These are phyloP conservation scores for Graphilbum fragrans DNA, from an alignment of 2,329 filamentous ascomycete genomes.

Conservation along the genomic window DNA sequence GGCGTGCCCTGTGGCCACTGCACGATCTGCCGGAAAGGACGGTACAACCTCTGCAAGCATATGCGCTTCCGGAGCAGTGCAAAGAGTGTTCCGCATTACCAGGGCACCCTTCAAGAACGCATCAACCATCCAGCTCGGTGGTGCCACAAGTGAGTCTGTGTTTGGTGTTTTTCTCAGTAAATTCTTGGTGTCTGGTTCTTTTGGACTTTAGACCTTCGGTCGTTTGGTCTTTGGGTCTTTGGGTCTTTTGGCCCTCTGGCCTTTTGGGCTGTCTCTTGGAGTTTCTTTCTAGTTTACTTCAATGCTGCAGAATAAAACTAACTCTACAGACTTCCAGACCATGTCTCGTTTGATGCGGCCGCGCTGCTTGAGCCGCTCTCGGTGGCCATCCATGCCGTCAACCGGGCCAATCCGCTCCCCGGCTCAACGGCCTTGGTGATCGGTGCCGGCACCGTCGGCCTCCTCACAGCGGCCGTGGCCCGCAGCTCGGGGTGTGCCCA, in stretches of 20 bases:
- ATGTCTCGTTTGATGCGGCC: slow-evolving; percentile 45
- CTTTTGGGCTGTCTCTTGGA: not conserved
- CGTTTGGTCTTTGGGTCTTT: not conserved
- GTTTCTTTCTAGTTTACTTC: not conserved
- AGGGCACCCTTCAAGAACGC: slow-evolving; percentile 48
- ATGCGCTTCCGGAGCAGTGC: slow-evolving; percentile 51
- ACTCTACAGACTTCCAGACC: slow-evolving; percentile 37
- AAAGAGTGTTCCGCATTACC: slow-evolving; percentile 51
- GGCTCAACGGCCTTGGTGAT: slow-evolving; percentile 49
- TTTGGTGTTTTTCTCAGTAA: too few species aligned
- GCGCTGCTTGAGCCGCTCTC: slow-evolving; percentile 50
- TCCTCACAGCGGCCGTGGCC: slow-evolving; percentile 51
- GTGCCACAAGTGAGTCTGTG: slow-evolving; percentile 44
- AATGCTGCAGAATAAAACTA: too few species aligned
- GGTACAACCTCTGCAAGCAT: slow-evolving; percentile 50
- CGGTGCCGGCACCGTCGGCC: slow-evolving; percentile 51
- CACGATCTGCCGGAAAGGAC: slow-evolving; percentile 35
- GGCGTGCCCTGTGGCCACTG: slow-evolving; percentile 42
- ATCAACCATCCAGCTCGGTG: slow-evolving; percentile 51
- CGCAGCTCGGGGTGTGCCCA: slow-evolving; percentile 45
- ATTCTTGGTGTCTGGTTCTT: not conserved
- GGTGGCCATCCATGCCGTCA: slow-evolving; percentile 49
- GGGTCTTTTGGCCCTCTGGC: not conserved
- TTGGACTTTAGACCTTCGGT: not conserved
- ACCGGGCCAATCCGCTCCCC: slow-evolving; percentile 37